phyloP scores from a whole-genome alignment of 2,329 filamentous ascomycete species.

The Dothideomycetes sp. region DNA sequence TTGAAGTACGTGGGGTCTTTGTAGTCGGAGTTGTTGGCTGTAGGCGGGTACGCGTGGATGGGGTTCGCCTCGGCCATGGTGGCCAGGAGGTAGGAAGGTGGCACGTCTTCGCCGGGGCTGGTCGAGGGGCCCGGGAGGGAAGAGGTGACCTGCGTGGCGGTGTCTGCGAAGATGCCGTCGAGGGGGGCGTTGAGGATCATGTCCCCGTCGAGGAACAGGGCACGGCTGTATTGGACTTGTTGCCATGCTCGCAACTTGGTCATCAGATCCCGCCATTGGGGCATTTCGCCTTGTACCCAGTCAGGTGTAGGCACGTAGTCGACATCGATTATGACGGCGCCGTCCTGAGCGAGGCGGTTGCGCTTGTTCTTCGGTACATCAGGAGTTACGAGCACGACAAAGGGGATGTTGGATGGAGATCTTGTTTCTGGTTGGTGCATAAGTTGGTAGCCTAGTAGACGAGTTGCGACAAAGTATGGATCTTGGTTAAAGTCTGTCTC shows the following conservation, averaged over 20 bases:
- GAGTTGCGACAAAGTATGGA: constrained; percentile 17
- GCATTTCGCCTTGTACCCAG: constrained; percentile 2
- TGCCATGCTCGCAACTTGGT: constrained; percentile 27
- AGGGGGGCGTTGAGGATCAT: constrained; percentile 16
- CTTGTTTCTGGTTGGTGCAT: constrained; percentile 17
- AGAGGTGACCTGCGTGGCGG: constrained; percentile 11
- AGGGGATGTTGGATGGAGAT: constrained; percentile 13
- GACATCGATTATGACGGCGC: constrained; percentile 15
- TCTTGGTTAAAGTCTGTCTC: constrained; percentile 13
- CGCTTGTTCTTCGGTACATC: constrained; percentile 14
- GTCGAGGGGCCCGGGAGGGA: not conserved
- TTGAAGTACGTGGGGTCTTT: constrained; percentile 22
- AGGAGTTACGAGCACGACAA: constrained; percentile 18
- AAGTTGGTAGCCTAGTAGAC: constrained; percentile 18
- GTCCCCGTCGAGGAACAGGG: constrained; percentile 24
- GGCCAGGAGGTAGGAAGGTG: constrained; percentile 22
- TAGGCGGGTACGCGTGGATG: constrained; percentile 24
- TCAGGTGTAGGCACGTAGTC: constrained; percentile 5
- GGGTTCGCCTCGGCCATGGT: constrained; percentile 22
- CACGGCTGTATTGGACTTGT: constrained; percentile 22
- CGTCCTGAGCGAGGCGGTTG: constrained; percentile 14
- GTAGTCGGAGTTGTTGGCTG: constrained; percentile 16
- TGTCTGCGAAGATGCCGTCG: constrained; percentile 22
- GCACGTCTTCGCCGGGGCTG: constrained; percentile 17
- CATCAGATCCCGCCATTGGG: constrained; percentile 23